These are phyloP conservation scores for Phyllachora maydis DNA, from an alignment of 2,329 filamentous ascomycete species.

Conservation along the genomic window DNA sequence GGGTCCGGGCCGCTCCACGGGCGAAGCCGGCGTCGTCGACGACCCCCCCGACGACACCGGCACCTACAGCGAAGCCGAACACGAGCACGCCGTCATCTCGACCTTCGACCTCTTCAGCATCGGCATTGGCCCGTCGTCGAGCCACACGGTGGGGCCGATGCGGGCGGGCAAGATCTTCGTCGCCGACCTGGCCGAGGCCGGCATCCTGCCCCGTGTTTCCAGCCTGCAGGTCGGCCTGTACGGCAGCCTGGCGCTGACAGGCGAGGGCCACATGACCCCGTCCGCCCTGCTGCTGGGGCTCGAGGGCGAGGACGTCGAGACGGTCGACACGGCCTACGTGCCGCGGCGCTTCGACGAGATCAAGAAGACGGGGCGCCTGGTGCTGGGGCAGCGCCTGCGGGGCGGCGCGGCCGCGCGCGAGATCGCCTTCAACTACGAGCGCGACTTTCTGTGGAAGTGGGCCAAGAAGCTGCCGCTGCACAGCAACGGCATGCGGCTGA, in stretches of 20 bases:
- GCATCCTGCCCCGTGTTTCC: constrained; percentile 20
- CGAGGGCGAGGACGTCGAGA: constrained; percentile 25
- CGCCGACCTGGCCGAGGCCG: constrained; percentile 21
- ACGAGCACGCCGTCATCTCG: constrained; percentile 29
- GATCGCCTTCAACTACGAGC: constrained; percentile 25
- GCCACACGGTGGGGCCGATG: constrained; percentile 29
- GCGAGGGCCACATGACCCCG: constrained; percentile 29
- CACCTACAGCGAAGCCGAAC: constrained; percentile 24
- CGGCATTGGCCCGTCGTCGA: constrained; percentile 28
- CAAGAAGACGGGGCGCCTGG: constrained; percentile 20
- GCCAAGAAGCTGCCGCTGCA: constrained; percentile 26
- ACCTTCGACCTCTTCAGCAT: constrained; percentile 30
- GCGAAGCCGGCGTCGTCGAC: background rate
- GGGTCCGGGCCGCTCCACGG: too few species aligned
- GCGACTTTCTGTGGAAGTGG: constrained; percentile 29
- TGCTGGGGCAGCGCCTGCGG: constrained; percentile 18
- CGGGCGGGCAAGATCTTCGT: constrained; percentile 29
- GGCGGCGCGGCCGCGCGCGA: constrained; percentile 19
- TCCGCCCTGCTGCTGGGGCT: constrained; percentile 26
- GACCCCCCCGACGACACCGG: constrained; percentile 11
- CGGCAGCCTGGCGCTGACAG: constrained; percentile 26
- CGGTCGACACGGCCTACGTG: constrained; percentile 25
- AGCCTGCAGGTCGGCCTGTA: constrained; percentile 26
- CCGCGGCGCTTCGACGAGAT: constrained; percentile 22
- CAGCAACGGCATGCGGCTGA: constrained; percentile 30